phyloP scores from a whole-genome alignment of 2,329 filamentous ascomycete genomes.

The Microsporum ferrugineum region DNA sequence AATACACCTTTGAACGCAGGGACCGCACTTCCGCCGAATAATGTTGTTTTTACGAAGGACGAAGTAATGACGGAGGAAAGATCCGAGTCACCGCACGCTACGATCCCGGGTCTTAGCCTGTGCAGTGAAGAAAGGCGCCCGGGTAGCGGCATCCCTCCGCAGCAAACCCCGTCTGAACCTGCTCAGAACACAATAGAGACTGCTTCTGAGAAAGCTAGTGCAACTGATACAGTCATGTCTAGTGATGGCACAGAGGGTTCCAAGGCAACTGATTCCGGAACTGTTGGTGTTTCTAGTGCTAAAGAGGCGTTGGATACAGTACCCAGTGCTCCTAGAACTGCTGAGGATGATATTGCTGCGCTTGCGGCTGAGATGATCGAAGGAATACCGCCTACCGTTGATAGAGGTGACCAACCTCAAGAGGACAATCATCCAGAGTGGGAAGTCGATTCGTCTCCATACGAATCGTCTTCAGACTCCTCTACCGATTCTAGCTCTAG shows the following conservation, averaged over 20 bases:
- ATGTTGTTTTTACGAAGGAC: background rate
- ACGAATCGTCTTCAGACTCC: slow-evolving; percentile 48
- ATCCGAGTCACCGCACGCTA: slow-evolving; percentile 15
- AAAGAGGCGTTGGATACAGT: background rate
- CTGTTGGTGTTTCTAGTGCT: background rate
- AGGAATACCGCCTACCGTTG: slow-evolving; percentile 3
- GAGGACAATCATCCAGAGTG: slow-evolving; percentile 54
- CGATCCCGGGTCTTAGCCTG: slow-evolving; percentile 30
- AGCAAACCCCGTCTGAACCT: background rate
- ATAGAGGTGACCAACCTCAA: slow-evolving; percentile 11
- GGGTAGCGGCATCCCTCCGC: background rate
- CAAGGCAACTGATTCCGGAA: background rate
- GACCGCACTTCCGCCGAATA: slow-evolving; percentile 18
- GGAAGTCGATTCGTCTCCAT: slow-evolving; percentile 69
- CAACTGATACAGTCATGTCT: background rate
- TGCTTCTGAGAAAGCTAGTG: background rate
- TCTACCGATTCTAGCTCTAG: slow-evolving; percentile 49
- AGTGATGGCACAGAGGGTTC: background rate
- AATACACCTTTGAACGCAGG: slow-evolving; percentile 27
- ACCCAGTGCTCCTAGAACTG: background rate
- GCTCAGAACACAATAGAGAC: background rate
- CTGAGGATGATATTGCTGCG: background rate
- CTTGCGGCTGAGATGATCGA: slow-evolving; percentile 1
- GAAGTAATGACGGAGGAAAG: background rate
- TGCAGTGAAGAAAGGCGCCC: slow-evolving; percentile 12